phyloP scores from a whole-genome alignment of 805 yeast species.

The Debaryomyces tyrocola region DNA sequence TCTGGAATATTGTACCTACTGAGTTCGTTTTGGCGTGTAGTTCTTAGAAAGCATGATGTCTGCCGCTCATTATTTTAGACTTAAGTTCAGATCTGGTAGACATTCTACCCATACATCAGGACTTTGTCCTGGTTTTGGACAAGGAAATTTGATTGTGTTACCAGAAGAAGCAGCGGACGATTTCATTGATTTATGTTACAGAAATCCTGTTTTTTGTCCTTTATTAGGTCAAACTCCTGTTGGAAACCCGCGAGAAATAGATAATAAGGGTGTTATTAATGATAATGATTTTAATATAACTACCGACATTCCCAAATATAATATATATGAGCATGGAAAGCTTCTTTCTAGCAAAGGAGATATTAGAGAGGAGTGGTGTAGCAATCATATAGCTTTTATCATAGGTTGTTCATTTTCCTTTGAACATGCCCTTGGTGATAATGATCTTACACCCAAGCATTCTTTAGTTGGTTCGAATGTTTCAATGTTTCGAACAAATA shows the following conservation, averaged over 20 bases:
- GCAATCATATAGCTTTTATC: slow-evolving; percentile 38
- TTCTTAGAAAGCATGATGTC: neutral
- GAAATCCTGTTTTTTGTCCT: slow-evolving; percentile 44
- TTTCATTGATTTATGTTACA: slow-evolving; percentile 31
- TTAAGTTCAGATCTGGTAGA: slow-evolving; percentile 3
- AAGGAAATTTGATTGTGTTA: slow-evolving; percentile 39
- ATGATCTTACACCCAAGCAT: slow-evolving; percentile 30
- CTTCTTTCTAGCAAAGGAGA: slow-evolving; percentile 19
- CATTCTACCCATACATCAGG: slow-evolving; percentile 12
- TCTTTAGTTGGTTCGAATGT: slow-evolving; percentile 4
- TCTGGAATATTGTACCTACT: too few species aligned
- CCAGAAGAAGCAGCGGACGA: slow-evolving; percentile 32
- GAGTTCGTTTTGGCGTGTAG: too few species aligned
- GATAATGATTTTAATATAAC: slow-evolving; percentile 24
- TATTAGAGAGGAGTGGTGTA: slow-evolving; percentile 30
- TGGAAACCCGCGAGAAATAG: neutral
- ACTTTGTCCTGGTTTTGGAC: slow-evolving; percentile 26
- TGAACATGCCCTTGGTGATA: slow-evolving; percentile 29
- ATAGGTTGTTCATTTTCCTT: slow-evolving; percentile 45
- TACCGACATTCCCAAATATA: slow-evolving; percentile 35
- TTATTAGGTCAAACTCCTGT: slow-evolving; percentile 25
- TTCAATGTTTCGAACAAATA: slow-evolving; percentile 8
- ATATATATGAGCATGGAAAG: slow-evolving; percentile 31
- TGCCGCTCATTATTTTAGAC: slow-evolving; percentile 7
- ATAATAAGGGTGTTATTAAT: neutral